phyloP scores from a whole-genome alignment of 768 basidiomycete species.

The Clavaria fumosa region DNA sequence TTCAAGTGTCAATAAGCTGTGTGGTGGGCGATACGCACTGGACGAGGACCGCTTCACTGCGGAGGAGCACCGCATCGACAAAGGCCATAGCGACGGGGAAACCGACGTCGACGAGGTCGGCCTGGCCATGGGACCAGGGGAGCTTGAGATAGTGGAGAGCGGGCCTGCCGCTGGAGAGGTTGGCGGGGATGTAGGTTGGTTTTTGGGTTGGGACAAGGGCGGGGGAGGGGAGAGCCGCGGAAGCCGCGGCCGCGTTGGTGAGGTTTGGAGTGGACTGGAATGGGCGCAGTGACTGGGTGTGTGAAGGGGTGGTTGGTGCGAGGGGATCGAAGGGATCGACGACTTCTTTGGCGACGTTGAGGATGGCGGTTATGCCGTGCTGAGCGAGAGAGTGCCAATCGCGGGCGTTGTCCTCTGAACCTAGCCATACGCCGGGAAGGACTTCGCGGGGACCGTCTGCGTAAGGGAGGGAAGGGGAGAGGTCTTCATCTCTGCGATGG shows the following conservation, averaged over 20 bases:
- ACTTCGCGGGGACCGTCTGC: conserved; percentile 69
- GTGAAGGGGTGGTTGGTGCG: neutral
- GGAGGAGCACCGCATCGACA: conserved; percentile 57
- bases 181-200: conserved; percentile 50
- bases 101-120: conserved; percentile 66
- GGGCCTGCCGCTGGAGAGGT: conserved; percentile 54
- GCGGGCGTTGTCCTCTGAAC: conserved; percentile 82
- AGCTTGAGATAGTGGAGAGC: conserved; percentile 80
- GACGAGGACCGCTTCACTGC: conserved; percentile 68
- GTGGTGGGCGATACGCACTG: conserved; percentile 42
- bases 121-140: conserved; percentile 88
- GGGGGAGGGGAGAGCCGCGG: conserved; percentile 33
- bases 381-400: conserved; percentile 61
- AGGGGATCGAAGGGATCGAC: conserved; percentile 44
- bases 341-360: conserved; percentile 93
- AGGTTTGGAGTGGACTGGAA: conserved; percentile 56
- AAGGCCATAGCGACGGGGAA: conserved; percentile 74
- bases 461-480: conserved; percentile 53
- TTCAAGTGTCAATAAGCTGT: no score
- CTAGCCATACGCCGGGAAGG: conserved; percentile 77
- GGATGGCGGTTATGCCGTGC: conserved; percentile 60
- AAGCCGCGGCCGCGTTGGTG: conserved; percentile 17
- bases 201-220: conserved; percentile 57
- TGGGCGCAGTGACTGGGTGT: conserved; percentile 22
- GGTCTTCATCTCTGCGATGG: conserved; percentile 52